Conservation (phyloP, 1,284 basidiomycete species). For the Fistulinella staudtii region DNA sequence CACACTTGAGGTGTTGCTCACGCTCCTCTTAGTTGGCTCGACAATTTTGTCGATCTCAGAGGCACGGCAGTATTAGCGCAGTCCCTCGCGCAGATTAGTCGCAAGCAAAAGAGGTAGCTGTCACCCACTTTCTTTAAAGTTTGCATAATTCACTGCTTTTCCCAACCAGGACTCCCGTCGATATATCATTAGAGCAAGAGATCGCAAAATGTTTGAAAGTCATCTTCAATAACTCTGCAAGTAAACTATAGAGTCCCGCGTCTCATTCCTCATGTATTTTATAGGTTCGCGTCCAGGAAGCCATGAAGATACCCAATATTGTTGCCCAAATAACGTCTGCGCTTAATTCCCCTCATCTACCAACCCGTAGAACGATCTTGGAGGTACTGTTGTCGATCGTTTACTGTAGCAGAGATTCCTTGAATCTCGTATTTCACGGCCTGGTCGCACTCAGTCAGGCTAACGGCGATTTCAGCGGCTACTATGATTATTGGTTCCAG, state of each 20-base stretch:
- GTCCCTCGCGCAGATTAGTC: slow-evolving; percentile 71
- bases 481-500: slow-evolving; percentile 89
- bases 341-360: slow-evolving; percentile 79
- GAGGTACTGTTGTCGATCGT: slow-evolving; percentile 72
- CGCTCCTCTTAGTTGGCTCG: slow-evolving; percentile 64
- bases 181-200: slow-evolving; percentile 82
- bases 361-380: slow-evolving; percentile 76
- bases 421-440: slow-evolving; percentile 57
- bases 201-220: slow-evolving; percentile 85
- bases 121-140: neutral
- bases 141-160: slow-evolving; percentile 4
- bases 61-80: slow-evolving; percentile 86
- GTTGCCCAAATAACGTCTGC: slow-evolving; percentile 83
- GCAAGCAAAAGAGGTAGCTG: slow-evolving; percentile 61
- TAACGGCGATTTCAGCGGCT: slow-evolving; percentile 57
- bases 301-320: slow-evolving; percentile 73
- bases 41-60: slow-evolving; percentile 72
- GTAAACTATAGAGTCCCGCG: slow-evolving; percentile 20
- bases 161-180: slow-evolving; percentile 53
- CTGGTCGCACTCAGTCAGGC: slow-evolving; percentile 63
- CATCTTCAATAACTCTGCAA: slow-evolving; percentile 75
- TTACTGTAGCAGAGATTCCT: slow-evolving; percentile 54
- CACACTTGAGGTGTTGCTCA: slow-evolving; percentile 13
- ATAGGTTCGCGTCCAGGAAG: slow-evolving; percentile 75
- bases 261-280: slow-evolving; percentile 8